Conservation (phyloP, 176 grass and related monocot species). For the Pharus latifolius region DNA sequence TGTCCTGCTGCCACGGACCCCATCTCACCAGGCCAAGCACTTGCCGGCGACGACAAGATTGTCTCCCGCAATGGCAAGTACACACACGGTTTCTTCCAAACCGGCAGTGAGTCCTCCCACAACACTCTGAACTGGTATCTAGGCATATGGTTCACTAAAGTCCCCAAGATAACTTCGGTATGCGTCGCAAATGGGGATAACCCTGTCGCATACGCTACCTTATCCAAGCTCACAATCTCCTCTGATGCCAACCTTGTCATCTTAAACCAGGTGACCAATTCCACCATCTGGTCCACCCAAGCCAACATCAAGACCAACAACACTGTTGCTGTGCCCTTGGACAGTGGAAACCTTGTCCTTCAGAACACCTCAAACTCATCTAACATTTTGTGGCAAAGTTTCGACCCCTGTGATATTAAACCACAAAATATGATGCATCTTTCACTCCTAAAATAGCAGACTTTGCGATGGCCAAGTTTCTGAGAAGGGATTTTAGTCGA, state of each 20-base stretch:
- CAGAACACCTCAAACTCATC: not conserved
- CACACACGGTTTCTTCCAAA: not conserved
- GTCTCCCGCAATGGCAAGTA: constrained; percentile 7
- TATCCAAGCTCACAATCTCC: not conserved
- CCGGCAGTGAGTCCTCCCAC: not conserved
- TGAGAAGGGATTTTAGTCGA: no score
- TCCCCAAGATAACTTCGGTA: not conserved
- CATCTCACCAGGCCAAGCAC: not conserved
- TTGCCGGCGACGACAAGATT: not conserved
- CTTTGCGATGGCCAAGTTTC: no score
- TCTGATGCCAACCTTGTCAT: not conserved
- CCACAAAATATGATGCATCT: no score
- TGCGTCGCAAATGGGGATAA: not conserved
- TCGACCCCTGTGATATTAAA: no score
- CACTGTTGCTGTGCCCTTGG: not conserved
- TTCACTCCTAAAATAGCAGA: no score
- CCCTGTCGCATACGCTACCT: not conserved
- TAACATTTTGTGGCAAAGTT: constrained; percentile 22
- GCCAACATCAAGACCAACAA: not conserved
- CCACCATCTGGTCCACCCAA: not conserved
- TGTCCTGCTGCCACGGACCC: not conserved
- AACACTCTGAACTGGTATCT: constrained; percentile 5
- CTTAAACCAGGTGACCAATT: not conserved
- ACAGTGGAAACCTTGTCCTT: constrained; percentile 21
- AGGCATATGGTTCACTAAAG: constrained; percentile 14